Evolutionary conservation across 2,329 filamentous ascomycete species (phyloP), one percentile per base, ranked within the genome.

Genomic region (Trichocomaceae sp.): DNA sequence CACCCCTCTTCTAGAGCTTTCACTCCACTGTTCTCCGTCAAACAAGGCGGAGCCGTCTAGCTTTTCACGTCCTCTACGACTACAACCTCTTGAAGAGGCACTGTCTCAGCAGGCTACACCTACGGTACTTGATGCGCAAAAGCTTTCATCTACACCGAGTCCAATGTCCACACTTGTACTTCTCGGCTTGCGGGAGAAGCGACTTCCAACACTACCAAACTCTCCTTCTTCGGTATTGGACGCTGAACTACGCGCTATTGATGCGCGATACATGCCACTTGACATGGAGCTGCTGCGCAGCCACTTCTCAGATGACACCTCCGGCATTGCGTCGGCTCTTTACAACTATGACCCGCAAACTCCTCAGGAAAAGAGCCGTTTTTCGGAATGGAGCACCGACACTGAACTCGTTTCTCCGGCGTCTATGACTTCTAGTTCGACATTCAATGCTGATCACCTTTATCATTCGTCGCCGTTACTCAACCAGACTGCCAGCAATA

Each of bases 141-240:
- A 55, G 17, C 52, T 35, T 29, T 41, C 52, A 7, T 41, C 49
- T 19, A 47, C 52, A 2, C 9, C 22, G 60, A 63, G 51, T 62
- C 63, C 23, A 59, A 45, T 41, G 7, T 49, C 58, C 13, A 68
- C 66, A 1, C 64, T 63, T 29, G 66, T 62, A 4, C 62, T 64
- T 8, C 54, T 65, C 1, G 62, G 67, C 53, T 58, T 65, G 17
- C 61, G 61, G 31, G 64, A 71, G 17, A 76, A 77, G 57, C 63
- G 74, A 41, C 65, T 77, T 20, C 74, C 74, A 5, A 75, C 73
- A 7, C 63, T 76, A 19, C 74, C 74, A 8, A 76, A 76, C 57
- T 72, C 72, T 5, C 74, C 74, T 26, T 76, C 74, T 0, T 76
- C 73, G 1, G 73, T 74, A 35, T 68, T 74, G 65, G 70, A 74